Percentiles rank a stretch among this genome's conserved stretches.
Evolutionary conservation across 495 filamentous ascomycete species (phyloP).

Genomic region (Penicillium taxi): DNA sequence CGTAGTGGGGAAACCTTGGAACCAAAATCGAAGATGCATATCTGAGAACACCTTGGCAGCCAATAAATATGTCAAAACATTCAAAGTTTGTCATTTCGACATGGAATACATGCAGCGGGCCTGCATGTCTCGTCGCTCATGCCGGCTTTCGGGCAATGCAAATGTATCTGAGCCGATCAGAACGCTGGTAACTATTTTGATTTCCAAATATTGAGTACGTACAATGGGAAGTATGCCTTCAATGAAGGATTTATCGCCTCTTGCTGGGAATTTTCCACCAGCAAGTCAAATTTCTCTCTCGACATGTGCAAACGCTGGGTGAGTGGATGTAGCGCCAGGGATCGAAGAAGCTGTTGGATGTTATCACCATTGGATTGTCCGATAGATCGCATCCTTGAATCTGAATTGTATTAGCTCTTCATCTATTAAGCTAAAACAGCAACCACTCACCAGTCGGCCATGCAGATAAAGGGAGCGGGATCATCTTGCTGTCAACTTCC

Average conservation of each 20-base stretch:
- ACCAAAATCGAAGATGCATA: too few species aligned
- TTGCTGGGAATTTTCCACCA: conserved; percentile 57
- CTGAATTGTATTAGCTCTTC: conserved; percentile 28
- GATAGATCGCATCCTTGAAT: conserved; percentile 52
- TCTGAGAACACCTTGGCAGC: too few species aligned
- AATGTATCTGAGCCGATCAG: conserved; percentile 38
- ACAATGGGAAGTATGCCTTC: conserved; percentile 75
- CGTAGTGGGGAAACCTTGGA: too few species aligned
- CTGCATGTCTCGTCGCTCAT: not conserved
- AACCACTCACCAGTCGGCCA: conserved; percentile 60
- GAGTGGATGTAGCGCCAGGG: conserved; percentile 57
- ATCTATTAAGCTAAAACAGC: not conserved
- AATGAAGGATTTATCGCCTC: conserved; percentile 58
- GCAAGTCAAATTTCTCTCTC: conserved; percentile 51
- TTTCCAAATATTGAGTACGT: conserved; percentile 21
- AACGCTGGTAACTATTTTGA: too few species aligned
- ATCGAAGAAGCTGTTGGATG: conserved; percentile 51
- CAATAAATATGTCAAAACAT: too few species aligned
- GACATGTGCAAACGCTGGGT: conserved; percentile 52
- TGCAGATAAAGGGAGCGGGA: conserved; percentile 63
- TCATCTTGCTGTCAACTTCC: conserved; percentile 62
- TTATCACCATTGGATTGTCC: conserved; percentile 55
- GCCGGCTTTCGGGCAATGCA: conserved; percentile 49
- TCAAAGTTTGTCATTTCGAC: too few species aligned
- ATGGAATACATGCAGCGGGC: conserved; percentile 1